Evolutionary conservation across 2,329 filamentous ascomycete genomes (phyloP).

Genomic region (Sordariomycetes sp.): DNA sequence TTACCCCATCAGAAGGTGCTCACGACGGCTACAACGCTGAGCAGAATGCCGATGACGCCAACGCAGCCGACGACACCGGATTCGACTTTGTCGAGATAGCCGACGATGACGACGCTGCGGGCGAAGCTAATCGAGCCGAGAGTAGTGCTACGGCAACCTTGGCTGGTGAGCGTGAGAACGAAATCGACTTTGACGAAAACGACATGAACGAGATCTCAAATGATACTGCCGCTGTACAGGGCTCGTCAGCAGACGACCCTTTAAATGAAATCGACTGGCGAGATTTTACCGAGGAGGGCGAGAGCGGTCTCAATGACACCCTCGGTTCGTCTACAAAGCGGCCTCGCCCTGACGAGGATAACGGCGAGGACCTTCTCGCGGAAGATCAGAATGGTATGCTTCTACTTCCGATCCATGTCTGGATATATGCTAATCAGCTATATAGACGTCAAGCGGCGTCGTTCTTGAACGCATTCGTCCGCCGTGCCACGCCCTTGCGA

Average conservation of each 20-base stretch:
- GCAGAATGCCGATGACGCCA: not conserved
- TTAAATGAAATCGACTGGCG: slow-evolving; percentile 14
- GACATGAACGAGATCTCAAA: not conserved
- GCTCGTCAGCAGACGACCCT: not conserved
- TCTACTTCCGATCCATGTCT: not conserved
- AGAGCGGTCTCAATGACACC: not conserved
- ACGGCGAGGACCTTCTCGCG: slow-evolving; percentile 9
- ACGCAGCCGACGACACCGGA: not conserved
- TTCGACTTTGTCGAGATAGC: slow-evolving; percentile 5
- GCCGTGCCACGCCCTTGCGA: not conserved
- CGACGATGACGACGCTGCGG: not conserved
- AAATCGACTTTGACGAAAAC: slow-evolving; percentile 5
- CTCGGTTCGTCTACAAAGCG: slow-evolving; percentile 9
- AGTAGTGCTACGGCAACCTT: slow-evolving; percentile 5
- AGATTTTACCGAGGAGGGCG: slow-evolving; percentile 10
- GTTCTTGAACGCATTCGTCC: slow-evolving; percentile 7
- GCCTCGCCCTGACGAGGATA: slow-evolving; percentile 10
- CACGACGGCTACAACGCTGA: not conserved
- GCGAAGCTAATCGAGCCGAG: slow-evolving; percentile 4
- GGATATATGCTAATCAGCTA: slow-evolving; percentile 5
- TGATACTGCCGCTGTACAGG: not conserved
- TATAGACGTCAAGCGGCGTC: slow-evolving; percentile 14
- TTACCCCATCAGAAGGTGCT: not conserved
- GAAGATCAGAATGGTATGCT: slow-evolving; percentile 12
- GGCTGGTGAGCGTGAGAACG: slow-evolving; percentile 5